Base-by-base conservation (phyloP, 768 basidiomycete species). In the Suillus occidentalis region DNA sequence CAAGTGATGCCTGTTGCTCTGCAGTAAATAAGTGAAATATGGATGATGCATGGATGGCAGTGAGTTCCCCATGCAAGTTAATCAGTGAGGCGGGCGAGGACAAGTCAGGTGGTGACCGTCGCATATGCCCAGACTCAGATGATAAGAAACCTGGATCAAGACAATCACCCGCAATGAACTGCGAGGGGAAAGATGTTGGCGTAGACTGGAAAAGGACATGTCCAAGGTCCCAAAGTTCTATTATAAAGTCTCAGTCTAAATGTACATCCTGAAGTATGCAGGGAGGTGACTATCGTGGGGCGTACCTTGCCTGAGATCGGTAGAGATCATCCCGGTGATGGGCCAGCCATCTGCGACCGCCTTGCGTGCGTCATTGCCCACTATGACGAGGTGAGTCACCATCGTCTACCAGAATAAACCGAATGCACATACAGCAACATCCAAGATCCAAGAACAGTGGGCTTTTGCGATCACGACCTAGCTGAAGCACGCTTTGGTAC, bases 151-250 rank as follows among this genome's bases (percentile, higher is more conserved):
- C 64, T 8, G 81, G 73, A 65, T 87, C 80, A 56, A 90, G 82
- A 0, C 74, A 78, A 65, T 90, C 82, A 1, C 88, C 89, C 14
- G 79, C 73, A 18, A 90, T 61, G 70, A 90, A 90, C 0, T 77
- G 72, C 0, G 80, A 84, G 2, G 86, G 84, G 72, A 86, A 89
- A 0, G 81, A 78, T 45, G 81, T 75, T 0, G 83, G 81, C 0
- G 78, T 85, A 4, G 83, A 80, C 59, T 72, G 80, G 76, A 89
- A 91, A 18, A 90, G 77, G 50, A 83, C 77, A 66, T 90, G 87
- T 1, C 89, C 89, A 5, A 83, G 77, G 6, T 85, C 79, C 88
- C 87, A 89, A 66, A 86, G 85, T 12, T 76, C 88, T 89, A 63
- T 20, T 37, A 56, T 25, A 13, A n/a, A 40, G 40, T 10, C 22